phyloP scores from a whole-genome alignment of 2,329 filamentous ascomycete species.

The Colletotrichum musae region DNA sequence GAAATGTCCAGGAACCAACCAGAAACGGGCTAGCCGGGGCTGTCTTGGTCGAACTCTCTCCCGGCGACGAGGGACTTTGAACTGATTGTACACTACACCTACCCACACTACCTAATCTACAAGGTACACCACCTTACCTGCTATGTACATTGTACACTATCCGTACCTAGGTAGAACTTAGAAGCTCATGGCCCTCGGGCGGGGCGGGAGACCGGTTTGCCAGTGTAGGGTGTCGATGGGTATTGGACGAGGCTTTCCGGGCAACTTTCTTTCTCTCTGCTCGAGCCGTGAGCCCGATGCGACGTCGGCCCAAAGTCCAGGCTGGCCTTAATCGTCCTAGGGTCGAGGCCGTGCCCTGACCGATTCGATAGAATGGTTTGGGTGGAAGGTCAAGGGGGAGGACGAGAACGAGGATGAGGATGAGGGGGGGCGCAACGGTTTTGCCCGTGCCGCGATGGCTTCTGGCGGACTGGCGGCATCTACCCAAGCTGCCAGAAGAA shows the following conservation, averaged over 20 bases:
- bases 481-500: conserved; percentile 22
- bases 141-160: too few relatives aligned
- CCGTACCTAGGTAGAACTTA: too few relatives aligned
- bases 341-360: neutral
- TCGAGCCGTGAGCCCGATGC: neutral
- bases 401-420: neutral
- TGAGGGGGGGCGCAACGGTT: conserved; percentile 23
- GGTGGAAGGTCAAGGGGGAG: neutral
- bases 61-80: conserved; percentile 9
- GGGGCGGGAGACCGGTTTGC: conserved; percentile 12
- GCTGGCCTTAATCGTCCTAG: neutral
- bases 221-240: neutral
- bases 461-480: conserved; percentile 37
- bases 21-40: conserved; percentile 17
- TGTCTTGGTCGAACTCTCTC: conserved; percentile 20
- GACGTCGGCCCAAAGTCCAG: conserved; percentile 24
- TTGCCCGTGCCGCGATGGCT: conserved; percentile 36
- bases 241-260: neutral
- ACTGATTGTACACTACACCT: neutral
- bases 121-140: too few relatives aligned
- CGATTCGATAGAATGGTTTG: neutral
- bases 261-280: neutral
- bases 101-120: too few relatives aligned
- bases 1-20: conserved; percentile 17
- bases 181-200: conserved; percentile 2